Evolutionary conservation across 129 eudicot species (phyloP), one percentile per base, ranked within the genome.

Genomic region (Oenanthe sinensis): DNA sequence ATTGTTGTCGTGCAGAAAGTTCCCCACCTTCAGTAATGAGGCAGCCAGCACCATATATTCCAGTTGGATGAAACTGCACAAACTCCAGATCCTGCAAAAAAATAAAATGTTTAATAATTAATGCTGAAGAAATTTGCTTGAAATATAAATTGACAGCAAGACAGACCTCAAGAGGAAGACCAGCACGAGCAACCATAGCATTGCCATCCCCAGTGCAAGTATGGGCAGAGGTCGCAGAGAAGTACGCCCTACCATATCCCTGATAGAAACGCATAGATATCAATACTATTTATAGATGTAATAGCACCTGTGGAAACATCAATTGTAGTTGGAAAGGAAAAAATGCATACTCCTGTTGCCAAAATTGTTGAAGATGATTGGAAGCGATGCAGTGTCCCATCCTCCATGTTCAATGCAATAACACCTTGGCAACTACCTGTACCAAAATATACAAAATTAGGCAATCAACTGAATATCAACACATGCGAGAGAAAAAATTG

Each of bases 111-210:
- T 30, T 22, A 65, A 71, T 65, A 45, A 36, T 63, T 48, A 36
- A 77, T 69, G 68, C 83, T 82, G 70, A 52, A 78, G 19, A 22
- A 55, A 76, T 36, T 14, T 54, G 42, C 48, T 55, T 30, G 77
- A 82, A 67, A 30, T 39, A 39, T 39, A 54, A 79, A 71, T n/a
- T 52, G 76, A 62, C 52, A 68, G 11, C n/a, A 67, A 71, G 73
- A 77, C 44, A 77, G 47, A 96, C 99, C 99, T 96, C 88, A 45
- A 96, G 92, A 62, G 99, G 97, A 83, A 96, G 89, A 48, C 99
- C 99, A 71, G 97, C 97, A 86, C 99, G 99, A 43, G 99, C 97
- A 90, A 96, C 99, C 99, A 96, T 96, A 71, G 97, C 99, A 90
- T 90, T 92, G 67, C 99, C 99, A 83, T 96, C 99, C 82, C 99